Percentiles rank a stretch among this genome's conserved stretches.
Conservation (phyloP, 2,329 filamentous ascomycete species). For the Aspergillus piperis region DNA sequence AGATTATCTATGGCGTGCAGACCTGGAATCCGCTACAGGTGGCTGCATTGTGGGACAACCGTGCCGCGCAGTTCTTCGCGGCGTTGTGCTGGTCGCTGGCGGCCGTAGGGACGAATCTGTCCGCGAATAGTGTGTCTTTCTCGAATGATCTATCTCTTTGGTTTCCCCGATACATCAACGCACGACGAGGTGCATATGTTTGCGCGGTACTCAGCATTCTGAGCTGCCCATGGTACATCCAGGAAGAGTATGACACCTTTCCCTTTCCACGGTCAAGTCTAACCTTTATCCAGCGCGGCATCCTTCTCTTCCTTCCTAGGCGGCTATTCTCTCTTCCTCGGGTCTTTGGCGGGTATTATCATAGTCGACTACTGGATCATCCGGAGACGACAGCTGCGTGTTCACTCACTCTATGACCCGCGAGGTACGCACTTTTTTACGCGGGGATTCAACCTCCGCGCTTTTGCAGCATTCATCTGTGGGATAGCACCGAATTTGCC, state of each 20-base stretch:
- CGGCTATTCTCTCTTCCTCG: constrained; percentile 16
- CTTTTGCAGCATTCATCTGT: constrained; percentile 8
- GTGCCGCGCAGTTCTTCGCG: constrained; percentile 15
- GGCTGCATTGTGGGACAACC: constrained; percentile 12
- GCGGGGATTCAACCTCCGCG: constrained; percentile 13
- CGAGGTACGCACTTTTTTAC: constrained; percentile 14
- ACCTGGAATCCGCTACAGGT: constrained; percentile 17
- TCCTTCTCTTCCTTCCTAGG: constrained; percentile 16
- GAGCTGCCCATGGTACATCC: not conserved
- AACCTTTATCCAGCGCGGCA: not conserved
- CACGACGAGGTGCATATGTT: not conserved
- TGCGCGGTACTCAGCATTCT: not conserved
- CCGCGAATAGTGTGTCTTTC: constrained; percentile 13
- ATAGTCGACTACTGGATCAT: constrained; percentile 16
- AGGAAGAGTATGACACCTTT: not conserved
- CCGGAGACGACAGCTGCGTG: constrained; percentile 3
- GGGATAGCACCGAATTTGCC: constrained; percentile 16
- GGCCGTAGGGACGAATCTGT: constrained; percentile 13
- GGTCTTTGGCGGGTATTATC: constrained; percentile 10
- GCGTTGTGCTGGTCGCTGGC: constrained; percentile 15
- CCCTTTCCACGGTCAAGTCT: not conserved
- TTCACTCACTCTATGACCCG: constrained; percentile 10
- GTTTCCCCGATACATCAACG: not conserved
- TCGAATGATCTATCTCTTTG: constrained; percentile 6
- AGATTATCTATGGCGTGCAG: constrained; percentile 14